Percentiles rank a stretch among this genome's conserved stretches.
These are phyloP conservation scores for Berkeleyomyces basicola DNA, from an alignment of 2,329 filamentous ascomycete genomes.

Conservation along the genomic window DNA sequence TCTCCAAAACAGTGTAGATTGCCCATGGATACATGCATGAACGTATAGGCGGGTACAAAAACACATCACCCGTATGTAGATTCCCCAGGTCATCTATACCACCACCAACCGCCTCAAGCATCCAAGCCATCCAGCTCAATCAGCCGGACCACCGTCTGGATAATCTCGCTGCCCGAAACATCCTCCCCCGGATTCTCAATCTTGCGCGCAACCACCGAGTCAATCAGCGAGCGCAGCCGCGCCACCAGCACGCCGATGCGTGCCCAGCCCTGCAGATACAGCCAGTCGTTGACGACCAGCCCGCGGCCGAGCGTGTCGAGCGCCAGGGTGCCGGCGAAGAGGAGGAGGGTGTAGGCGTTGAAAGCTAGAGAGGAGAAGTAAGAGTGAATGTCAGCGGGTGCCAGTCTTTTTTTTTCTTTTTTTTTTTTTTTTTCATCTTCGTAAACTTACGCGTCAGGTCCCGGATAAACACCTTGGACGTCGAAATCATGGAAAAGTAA, in stretches of 20 bases:
- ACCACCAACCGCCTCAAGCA: too few relatives aligned
- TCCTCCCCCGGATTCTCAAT: slow-evolving; percentile 52
- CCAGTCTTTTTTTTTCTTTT: too few relatives aligned
- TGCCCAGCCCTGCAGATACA: slow-evolving; percentile 76
- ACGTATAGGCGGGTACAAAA: too few relatives aligned
- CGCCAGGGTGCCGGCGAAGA: slow-evolving; percentile 73
- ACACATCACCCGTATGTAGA: too few relatives aligned
- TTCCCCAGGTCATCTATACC: too few relatives aligned
- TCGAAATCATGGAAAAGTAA: slow-evolving; percentile 86
- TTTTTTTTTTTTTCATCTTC: too few relatives aligned
- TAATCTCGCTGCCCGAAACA: slow-evolving; percentile 45
- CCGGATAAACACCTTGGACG: slow-evolving; percentile 78
- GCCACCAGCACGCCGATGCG: slow-evolving; percentile 82
- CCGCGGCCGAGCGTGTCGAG: slow-evolving; percentile 80
- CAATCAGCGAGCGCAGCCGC: slow-evolving; percentile 68
- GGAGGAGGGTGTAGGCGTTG: slow-evolving; percentile 71
- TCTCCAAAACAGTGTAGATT: background rate
- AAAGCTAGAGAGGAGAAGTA: slow-evolving; percentile 38
- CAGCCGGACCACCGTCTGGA: slow-evolving; percentile 60
- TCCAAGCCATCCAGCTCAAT: slow-evolving; percentile 85
- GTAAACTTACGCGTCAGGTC: slow-evolving; percentile 64
- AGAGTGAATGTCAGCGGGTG: too few relatives aligned
- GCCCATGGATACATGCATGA: too few relatives aligned
- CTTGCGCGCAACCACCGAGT: slow-evolving; percentile 64
- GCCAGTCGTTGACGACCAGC: slow-evolving; percentile 81